Conservation (phyloP, 192 early-diverging fungal genomes). For the Coemansia sp. region DNA sequence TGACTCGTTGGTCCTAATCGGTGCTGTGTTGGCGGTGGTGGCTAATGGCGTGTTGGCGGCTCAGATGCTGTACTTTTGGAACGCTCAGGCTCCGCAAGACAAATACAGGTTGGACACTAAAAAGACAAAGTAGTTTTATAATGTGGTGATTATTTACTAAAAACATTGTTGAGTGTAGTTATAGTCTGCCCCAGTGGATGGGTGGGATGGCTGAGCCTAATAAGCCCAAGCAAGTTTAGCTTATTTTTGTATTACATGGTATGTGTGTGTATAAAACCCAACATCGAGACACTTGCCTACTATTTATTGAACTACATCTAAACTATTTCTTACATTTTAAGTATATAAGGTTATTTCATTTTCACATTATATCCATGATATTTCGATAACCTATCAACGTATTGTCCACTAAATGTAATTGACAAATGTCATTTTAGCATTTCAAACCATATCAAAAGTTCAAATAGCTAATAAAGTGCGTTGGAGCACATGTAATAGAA, state of each 20-base stretch:
- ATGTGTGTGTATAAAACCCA: no score
- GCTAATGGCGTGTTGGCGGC: constrained; percentile 77
- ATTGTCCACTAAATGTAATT: no score
- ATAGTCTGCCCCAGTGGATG: constrained; percentile 49
- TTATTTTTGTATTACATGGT: not conserved
- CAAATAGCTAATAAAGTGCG: not conserved
- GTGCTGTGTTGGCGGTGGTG: constrained; percentile 64
- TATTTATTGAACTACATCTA: no score
- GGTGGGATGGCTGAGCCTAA: constrained; percentile 9
- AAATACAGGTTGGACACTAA: constrained; percentile 55
- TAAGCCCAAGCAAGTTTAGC: constrained; percentile 42
- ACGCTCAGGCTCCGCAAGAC: constrained; percentile 48
- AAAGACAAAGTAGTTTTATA: constrained; percentile 30
- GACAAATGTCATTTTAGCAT: not conserved
- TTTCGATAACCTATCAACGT: no score
- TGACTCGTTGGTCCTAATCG: constrained; percentile 73
- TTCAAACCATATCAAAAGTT: not conserved
- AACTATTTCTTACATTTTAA: no score
- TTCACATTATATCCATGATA: no score
- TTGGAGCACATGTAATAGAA: no score
- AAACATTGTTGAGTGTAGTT: constrained; percentile 23
- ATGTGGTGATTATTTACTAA: not conserved
- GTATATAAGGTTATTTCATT: no score
- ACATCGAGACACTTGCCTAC: no score
- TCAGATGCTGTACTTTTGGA: constrained; percentile 83